Evolutionary conservation across 441 rosid species (phyloP).

Genomic region (Adansonia madagascariensis): DNA sequence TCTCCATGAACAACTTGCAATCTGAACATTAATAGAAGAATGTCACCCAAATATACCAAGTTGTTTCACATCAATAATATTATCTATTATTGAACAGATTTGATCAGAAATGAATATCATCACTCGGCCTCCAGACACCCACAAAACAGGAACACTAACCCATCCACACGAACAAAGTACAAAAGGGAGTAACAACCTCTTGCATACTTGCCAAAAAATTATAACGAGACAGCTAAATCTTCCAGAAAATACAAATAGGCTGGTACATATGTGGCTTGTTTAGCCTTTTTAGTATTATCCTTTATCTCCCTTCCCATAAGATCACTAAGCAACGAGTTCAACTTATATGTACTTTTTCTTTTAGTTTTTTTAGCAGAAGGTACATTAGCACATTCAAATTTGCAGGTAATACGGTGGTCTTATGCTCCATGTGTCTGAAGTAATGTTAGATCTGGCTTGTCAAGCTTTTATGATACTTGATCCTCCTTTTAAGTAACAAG

Average conservation of each 20-base stretch:
- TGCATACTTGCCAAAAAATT: neutral
- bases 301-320: too few species aligned
- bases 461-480: too few species aligned
- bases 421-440: too few species aligned
- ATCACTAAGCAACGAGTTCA: too few species aligned
- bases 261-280: neutral
- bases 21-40: conserved; percentile 34
- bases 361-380: too few species aligned
- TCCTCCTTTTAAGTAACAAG: too few species aligned
- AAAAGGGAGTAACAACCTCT: neutral
- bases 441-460: too few species aligned
- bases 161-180: neutral
- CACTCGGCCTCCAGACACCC: too few species aligned
- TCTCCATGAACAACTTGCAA: conserved; percentile 65
- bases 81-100: neutral
- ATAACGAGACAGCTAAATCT: neutral
- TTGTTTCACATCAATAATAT: neutral
- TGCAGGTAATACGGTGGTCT: too few species aligned
- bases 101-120: neutral
- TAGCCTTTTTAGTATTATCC: too few species aligned
- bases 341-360: too few species aligned
- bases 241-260: neutral
- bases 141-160: neutral
- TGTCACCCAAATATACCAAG: neutral
- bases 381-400: too few species aligned